Percentiles rank a stretch among this genome's conserved stretches.
Evolutionary conservation across 2,329 filamentous ascomycete species (phyloP).

Genomic region (Amesomyces nigricolor): DNA sequence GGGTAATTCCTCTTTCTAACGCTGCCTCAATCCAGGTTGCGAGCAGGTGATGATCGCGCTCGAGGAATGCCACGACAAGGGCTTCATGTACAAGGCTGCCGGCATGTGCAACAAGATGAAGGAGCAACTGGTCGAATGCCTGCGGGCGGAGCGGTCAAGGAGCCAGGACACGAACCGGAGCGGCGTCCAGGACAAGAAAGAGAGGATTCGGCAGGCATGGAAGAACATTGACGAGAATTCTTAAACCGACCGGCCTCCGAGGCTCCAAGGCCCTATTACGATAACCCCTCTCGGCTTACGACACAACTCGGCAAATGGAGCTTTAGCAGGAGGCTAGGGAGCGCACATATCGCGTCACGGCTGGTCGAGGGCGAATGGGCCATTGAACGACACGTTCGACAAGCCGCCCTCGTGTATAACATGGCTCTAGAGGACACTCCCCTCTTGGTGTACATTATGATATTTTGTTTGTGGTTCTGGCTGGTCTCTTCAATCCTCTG

Average conservation of each 20-base stretch:
- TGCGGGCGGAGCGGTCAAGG: conserved; percentile 73
- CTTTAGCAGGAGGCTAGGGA: neutral
- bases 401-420: conserved; percentile 12
- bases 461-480: neutral
- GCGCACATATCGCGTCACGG: neutral
- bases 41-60: conserved; percentile 90
- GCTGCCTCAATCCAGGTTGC: conserved; percentile 57
- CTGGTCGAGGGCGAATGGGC: neutral
- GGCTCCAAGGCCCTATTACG: conserved; percentile 25
- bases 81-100: conserved; percentile 85
- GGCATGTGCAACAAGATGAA: conserved; percentile 90
- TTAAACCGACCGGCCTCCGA: conserved; percentile 32
- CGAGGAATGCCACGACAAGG: conserved; percentile 88
- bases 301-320: neutral
- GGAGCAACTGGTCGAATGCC: conserved; percentile 74
- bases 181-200: conserved; percentile 61
- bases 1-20: conserved; percentile 9
- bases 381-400: conserved; percentile 3
- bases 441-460: conserved; percentile 13
- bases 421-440: neutral
- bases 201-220: conserved; percentile 72
- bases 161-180: conserved; percentile 73
- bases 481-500: neutral
- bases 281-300: neutral
- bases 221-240: conserved; percentile 69